Base-by-base conservation (phyloP, 257 asterid species). In the Nicotiana knightiana region DNA sequence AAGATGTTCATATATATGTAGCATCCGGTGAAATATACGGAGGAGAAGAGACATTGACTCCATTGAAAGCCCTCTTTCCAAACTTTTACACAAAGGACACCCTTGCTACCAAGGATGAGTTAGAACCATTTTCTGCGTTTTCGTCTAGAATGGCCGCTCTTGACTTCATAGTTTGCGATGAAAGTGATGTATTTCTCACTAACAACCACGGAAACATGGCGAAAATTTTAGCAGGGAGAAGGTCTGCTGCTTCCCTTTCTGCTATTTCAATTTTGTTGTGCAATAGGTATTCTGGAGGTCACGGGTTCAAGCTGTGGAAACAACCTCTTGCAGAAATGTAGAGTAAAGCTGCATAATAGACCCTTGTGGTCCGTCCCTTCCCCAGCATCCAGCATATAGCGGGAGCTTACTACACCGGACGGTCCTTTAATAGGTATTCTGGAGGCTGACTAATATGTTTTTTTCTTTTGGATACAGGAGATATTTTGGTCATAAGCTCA, bases 161-260 rank as follows among this genome's bases (percentile, higher is more conserved):
- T 16, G 98, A 96, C 88, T 96, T 93, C 84, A 91, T 93, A n/a
- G 99, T 88, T 33, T 96, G 98, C 39, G 98, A 96, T 87, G 98
- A 89, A 85, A 96, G 99, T 61, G 96, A 96, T 84, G 99, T 94
- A n/a, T 94, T 96, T 87, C 97, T 92, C 6, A 90, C 99, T 53
- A 96, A 96, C 87, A 96, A 94, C 93, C 94, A 94, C 11, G 99
- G 99, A n/a, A 96, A 96, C 90, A 96, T 96, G 98, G 99, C 97
- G 2, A 96, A 91, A 88, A 96, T 96, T 64, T 82, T 96, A 85
- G 97, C 98, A 30, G 99, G 99, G 15, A 83, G 98, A 86, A 93
- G 98, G 99, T 96, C 82, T 48, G 81, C 53, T 67, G 24, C 67
- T 73, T 75, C 65, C 6, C 53, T 5, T 58, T 28, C 58, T 57